Base-by-base conservation (phyloP, 495 filamentous ascomycete genomes). In the Penicillium pancosmium region DNA sequence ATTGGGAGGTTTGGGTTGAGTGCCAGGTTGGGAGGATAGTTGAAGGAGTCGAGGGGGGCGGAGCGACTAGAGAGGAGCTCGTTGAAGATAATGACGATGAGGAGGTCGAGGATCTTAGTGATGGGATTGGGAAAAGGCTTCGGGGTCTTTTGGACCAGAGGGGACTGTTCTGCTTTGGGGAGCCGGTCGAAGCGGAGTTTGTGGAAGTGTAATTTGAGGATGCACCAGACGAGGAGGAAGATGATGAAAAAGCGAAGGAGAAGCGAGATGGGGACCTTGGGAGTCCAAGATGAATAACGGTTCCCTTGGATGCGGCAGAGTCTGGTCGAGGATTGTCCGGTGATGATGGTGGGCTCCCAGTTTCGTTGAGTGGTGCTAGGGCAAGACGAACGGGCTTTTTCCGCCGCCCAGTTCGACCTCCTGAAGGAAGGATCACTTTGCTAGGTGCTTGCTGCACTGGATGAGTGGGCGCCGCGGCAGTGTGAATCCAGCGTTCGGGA, bases 401-500 rank as follows among this genome's bases (percentile, higher is more conserved):
- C 33, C 69, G 70, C 4, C 78, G 72, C 12, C 64, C 73, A 8
- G 81, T 82, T 5, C 81, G 77, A 16, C 80, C 78, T 21, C 81
- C 81, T 2, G 80, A 82, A 25, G 74, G 79, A 5, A 79, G 74
- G 5, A 64, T 53, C 9, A 65, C 66, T 12, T 68, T 19, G 50
- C n/a, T 36, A 9, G 52, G 44, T 19, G 56, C 36, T 19, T 41
- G 13, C 54, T 58, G 35, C 5, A 40, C 7, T 38, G 23, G 46
- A 50, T 59, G 55, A 21, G 54, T 21, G 25, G 56, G 59, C 2
- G 58, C 46, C 3, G 70, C 55, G 9, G 71, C 56, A 10, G 73
- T 74, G 38, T 78, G 80, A 11, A 75, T 64, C 84, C 88, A 90
- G 53, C 88, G 82, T 66, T 98, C 93, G 4, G 93, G 93, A 2